Base-by-base conservation (phyloP, 2,329 filamentous ascomycete genomes). In the Phoma sp. region DNA sequence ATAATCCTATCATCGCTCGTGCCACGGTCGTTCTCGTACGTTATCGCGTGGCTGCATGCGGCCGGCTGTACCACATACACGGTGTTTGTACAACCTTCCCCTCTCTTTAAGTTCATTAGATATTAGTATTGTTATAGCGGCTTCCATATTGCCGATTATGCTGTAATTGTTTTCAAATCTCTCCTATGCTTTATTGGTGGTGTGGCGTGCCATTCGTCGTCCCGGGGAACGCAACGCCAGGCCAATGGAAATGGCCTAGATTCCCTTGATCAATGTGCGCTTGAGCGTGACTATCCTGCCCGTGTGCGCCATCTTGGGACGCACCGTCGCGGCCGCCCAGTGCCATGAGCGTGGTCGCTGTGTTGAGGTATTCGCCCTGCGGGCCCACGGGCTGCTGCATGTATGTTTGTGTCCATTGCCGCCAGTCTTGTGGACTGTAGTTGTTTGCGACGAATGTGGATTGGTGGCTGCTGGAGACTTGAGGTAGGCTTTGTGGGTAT, bases 311-410 rank as follows among this genome's bases (percentile, higher is more conserved):
- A 29, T 42, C 64, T 37, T 68, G 64, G 30, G 60, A 52, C 5
- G 43, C 57, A 3, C 61, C 54, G 28, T 72, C 71, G 29, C 72
- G 66, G n/a, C 70, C 66, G 5, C 69, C 67, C 7, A 76, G 62
- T 2, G 72, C 68, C 65, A 77, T 74, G 25, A 77, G 67, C 1
- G 74, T 74, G 20, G 66, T 75, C 23, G 75, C 74, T 20, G 70
- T 73, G 52, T 73, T 73, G n/a, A 76, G 60, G 43, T 73, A 74
- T 21, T 75, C 71, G 26, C 67, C 64, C 12, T 66, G 58, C 26
- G 67, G 63, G 42, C 61, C 42, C 26, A 60, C 38, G 32, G 62
- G 64, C 25, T 64, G 64, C 48, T 72, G 62, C 57, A 67, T 72
- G 33, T 71, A 69, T 7, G 66, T 67, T 51, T 67, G 61, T 23